Evolutionary conservation across 2,329 filamentous ascomycete genomes (phyloP).

Genomic region (Bipolaris victoriae): DNA sequence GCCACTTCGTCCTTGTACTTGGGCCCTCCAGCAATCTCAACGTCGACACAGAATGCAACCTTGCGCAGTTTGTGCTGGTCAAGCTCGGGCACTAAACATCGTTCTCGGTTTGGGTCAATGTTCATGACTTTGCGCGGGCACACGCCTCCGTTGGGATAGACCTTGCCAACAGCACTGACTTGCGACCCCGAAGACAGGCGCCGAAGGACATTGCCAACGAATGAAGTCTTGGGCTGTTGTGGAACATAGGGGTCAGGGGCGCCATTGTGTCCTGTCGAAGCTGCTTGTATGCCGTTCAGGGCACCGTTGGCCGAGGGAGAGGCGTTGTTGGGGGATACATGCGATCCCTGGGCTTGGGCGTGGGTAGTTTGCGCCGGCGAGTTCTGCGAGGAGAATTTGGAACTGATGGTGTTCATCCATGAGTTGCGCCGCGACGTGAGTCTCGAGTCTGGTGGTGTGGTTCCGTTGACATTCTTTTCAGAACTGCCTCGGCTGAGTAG

Average conservation of each 20-base stretch:
- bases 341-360: conserved; percentile 43
- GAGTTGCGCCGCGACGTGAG: conserved; percentile 66
- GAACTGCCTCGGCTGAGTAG: conserved; percentile 52
- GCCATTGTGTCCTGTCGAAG: conserved; percentile 35
- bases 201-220: conserved; percentile 81
- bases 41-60: conserved; percentile 95
- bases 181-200: conserved; percentile 71
- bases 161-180: conserved; percentile 56
- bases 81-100: conserved; percentile 80
- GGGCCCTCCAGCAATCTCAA: conserved; percentile 91
- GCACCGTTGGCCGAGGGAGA: conserved; percentile 55
- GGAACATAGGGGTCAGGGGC: conserved; percentile 69
- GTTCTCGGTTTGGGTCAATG: conserved; percentile 76
- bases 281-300: conserved; percentile 49
- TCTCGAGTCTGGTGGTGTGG: conserved; percentile 39
- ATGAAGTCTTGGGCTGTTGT: conserved; percentile 75
- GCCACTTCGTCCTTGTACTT: conserved; percentile 71
- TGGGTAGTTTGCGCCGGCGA: conserved; percentile 43
- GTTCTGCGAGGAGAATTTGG: conserved; percentile 77
- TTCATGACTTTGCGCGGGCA: conserved; percentile 86
- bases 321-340: conserved; percentile 55
- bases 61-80: conserved; percentile 80
- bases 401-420: conserved; percentile 93
- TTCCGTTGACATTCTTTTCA: conserved; percentile 42
- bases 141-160: conserved; percentile 67